A percentile compares a stretch with the other conserved stretches of the same genome.
Evolutionary conservation across 768 basidiomycete genomes (phyloP).

Genomic region (Mycena filopes): DNA sequence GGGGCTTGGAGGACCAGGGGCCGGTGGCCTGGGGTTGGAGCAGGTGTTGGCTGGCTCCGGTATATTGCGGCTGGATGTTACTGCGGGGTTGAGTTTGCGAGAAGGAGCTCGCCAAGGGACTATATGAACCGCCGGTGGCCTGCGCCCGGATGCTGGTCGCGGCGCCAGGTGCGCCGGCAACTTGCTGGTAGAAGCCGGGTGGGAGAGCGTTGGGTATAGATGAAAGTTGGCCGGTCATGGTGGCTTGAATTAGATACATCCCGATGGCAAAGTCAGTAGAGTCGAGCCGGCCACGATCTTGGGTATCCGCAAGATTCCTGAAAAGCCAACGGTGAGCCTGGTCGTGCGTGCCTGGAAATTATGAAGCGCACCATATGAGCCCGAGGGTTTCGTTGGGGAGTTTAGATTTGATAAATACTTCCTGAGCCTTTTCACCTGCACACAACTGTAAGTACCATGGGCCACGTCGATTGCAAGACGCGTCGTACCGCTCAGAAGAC

Average conservation of each 20-base stretch:
- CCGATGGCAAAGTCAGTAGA: constrained; percentile 92
- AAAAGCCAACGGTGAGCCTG: constrained; percentile 20
- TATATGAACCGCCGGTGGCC: constrained; percentile 72
- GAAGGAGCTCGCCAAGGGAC: constrained; percentile 59
- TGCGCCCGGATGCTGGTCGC: constrained; percentile 56
- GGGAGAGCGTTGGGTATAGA: constrained; percentile 81
- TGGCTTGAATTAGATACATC: constrained; percentile 96
- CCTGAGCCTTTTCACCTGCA: constrained; percentile 86
- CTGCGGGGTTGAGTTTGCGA: constrained; percentile 45
- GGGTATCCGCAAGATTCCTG: constrained; percentile 96
- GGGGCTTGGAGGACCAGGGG: constrained; percentile 47
- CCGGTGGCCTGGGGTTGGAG: constrained; percentile 56
- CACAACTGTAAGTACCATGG: background rate
- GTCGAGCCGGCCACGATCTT: constrained; percentile 90
- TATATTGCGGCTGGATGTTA: constrained; percentile 69
- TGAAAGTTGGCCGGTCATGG: constrained; percentile 82
- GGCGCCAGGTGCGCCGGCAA: constrained; percentile 58
- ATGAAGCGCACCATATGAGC: constrained; percentile 89
- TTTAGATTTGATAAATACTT: constrained; percentile 92
- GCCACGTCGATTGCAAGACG: background rate
- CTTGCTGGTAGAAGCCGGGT: constrained; percentile 87
- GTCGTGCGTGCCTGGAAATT: background rate
- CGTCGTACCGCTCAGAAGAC: constrained; percentile 77
- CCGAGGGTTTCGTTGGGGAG: constrained; percentile 87
- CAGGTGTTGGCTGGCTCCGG: constrained; percentile 63